Percentiles rank a stretch among this genome's conserved stretches.
These are phyloP conservation scores for Tolypocladium amazonense DNA, from an alignment of 2,329 filamentous ascomycete genomes.

Conservation along the genomic window DNA sequence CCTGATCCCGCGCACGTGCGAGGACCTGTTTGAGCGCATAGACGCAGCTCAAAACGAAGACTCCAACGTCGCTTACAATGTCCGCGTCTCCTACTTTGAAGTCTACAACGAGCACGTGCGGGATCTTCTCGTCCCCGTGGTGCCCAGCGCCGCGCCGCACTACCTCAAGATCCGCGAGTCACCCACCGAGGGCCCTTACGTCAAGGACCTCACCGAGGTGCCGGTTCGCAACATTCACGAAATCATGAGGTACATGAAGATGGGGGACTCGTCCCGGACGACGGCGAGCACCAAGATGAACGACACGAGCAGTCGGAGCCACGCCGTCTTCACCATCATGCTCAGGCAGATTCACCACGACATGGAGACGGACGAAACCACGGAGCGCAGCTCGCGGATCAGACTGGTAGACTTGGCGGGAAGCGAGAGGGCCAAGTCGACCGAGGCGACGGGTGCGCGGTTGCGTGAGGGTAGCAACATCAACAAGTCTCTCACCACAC, in stretches of 20 bases:
- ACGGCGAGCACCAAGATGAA: conserved; percentile 98
- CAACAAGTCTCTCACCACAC: conserved; percentile 94
- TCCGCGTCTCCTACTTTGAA: conserved; percentile 96
- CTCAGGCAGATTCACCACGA: conserved; percentile 98
- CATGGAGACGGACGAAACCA: conserved; percentile 93
- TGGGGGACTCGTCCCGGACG: conserved; percentile 79
- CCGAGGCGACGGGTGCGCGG: conserved; percentile 84
- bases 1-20: conserved; percentile 87
- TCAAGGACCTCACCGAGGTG: conserved; percentile 91
- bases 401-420: conserved; percentile 90
- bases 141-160: conserved; percentile 62
- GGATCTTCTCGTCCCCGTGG: conserved; percentile 72
- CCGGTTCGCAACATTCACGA: conserved; percentile 80
- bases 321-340: conserved; percentile 96
- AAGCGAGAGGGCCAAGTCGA: conserved; percentile 88
- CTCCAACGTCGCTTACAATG: conserved; percentile 90
- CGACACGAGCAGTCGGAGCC: conserved; percentile 90
- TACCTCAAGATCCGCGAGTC: conserved; percentile 97
- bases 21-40: conserved; percentile 92
- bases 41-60: conserved; percentile 65
- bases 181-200: conserved; percentile 87
- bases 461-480: conserved; percentile 95
- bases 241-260: conserved; percentile 82
- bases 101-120: conserved; percentile 99
- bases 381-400: conserved; percentile 87